Base-by-base conservation (phyloP, 306 rosid species). In the Fragaria ananassa region DNA sequence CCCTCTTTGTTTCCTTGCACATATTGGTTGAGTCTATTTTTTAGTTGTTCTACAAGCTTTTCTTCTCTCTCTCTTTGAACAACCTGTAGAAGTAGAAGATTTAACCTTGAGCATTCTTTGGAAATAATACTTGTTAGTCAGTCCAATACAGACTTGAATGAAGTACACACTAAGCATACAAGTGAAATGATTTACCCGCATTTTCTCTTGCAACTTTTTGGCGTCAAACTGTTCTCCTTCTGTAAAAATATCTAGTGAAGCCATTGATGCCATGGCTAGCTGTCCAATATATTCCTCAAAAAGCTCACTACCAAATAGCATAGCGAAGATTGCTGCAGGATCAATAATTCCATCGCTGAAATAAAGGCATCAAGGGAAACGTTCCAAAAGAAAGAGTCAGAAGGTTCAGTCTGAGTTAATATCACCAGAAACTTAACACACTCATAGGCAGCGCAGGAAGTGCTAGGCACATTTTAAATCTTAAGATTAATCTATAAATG, bases 281-380 rank as follows among this genome's bases (percentile, higher is more conserved):
- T 92, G 92, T 71, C 98, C 98, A 49, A 95, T 95, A 79, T 95
- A 92, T 75, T 95, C 98, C 85, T 95, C 97, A 87, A 95, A 95
- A 81, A 95, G 97, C 84, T 95, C 98, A 84, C 96, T 95, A 76
- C 98, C 98, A 81, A 95, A 95, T 69, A 95, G 97, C 98, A 95
- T 95, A 14, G 98, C 98, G 72, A 95, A 95, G 78, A 95, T 95
- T 37, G 98, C 98, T 56, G 98, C 98, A 61, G 98, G 98, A 72
- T 95, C 98, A 76, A 95, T 95, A 81, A 95, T 95, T 72, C 90
- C 90, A 12, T 95, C 98, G 15, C 98, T 95, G 93, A 82, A 78
- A 19, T 51, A 74, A 37, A 14, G 21, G 47, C 15, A 65, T 34
- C 23, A 70, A 66, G 34, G 47, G 44, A 74, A 75, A 31, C 65